Evolutionary conservation across 768 basidiomycete species (phyloP).

Genomic region (Serendipita sp.): DNA sequence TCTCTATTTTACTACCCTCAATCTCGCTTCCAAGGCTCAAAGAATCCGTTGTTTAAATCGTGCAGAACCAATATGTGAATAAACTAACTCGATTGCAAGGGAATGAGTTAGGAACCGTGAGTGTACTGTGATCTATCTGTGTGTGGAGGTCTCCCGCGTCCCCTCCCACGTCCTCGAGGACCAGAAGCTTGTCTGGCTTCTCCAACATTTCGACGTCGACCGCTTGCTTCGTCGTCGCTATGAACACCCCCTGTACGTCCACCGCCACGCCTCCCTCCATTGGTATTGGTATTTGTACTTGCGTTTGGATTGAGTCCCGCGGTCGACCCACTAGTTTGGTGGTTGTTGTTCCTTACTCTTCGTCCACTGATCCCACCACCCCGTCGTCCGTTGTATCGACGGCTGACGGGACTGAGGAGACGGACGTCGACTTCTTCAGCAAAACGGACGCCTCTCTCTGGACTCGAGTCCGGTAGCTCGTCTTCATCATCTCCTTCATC

Average conservation of each 20-base stretch:
- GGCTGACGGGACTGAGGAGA: background rate
- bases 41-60: too few species aligned
- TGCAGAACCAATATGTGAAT: too few species aligned
- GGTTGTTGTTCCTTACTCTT: background rate
- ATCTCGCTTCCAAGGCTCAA: too few species aligned
- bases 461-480: background rate
- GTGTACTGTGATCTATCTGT: too few species aligned
- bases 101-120: too few species aligned
- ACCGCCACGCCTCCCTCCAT: background rate
- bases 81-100: too few species aligned
- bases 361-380: background rate
- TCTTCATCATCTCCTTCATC: background rate
- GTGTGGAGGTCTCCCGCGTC: too few species aligned
- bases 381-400: background rate
- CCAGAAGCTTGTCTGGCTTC: too few species aligned
- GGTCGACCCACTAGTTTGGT: background rate
- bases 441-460: background rate
- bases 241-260: background rate
- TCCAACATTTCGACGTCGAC: background rate
- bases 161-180: too few species aligned
- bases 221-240: background rate
- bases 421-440: background rate
- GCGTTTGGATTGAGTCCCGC: too few species aligned
- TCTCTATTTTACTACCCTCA: too few species aligned
- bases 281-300: background rate